phyloP scores from a whole-genome alignment of 2,329 filamentous ascomycete genomes.

The Scytalidium sp. region DNA sequence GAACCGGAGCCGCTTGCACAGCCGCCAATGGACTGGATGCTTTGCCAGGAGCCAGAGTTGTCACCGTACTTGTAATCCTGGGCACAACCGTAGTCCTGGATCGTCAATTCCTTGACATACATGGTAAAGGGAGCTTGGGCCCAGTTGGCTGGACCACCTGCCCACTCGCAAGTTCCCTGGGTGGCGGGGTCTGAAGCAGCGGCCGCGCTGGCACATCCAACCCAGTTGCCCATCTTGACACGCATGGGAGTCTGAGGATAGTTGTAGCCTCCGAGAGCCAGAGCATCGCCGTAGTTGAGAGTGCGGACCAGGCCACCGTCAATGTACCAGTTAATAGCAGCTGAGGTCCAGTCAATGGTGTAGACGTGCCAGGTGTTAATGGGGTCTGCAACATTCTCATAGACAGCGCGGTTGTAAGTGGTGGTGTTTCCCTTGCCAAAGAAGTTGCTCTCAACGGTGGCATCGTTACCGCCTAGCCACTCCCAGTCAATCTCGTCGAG shows the following conservation, averaged over 20 bases:
- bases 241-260: constrained; percentile 72
- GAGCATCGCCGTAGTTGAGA: constrained; percentile 40
- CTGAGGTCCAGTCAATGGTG: constrained; percentile 63
- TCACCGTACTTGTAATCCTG: constrained; percentile 48
- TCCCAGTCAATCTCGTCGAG: constrained; percentile 54
- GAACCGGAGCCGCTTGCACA: constrained; percentile 12
- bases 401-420: constrained; percentile 43
- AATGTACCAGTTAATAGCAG: constrained; percentile 57
- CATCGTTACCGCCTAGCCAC: constrained; percentile 30
- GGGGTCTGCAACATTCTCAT: constrained; percentile 31
- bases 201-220: constrained; percentile 26
- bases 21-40: constrained; percentile 37
- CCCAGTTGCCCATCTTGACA: constrained; percentile 59
- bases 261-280: constrained; percentile 46
- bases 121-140: constrained; percentile 46
- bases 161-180: constrained; percentile 64
- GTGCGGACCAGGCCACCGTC: constrained; percentile 45
- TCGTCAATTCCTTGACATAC: constrained; percentile 46
- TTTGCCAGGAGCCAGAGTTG: constrained; percentile 41
- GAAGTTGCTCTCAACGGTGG: constrained; percentile 46
- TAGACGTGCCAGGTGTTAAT: constrained; percentile 57
- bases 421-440: constrained; percentile 53
- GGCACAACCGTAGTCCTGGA: constrained; percentile 48
- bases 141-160: constrained; percentile 53
- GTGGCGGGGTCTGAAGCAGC: constrained; percentile 39